Evolutionary conservation across 192 early-diverging fungal genomes (phyloP).

Genomic region (Allomyces javanicus): DNA sequence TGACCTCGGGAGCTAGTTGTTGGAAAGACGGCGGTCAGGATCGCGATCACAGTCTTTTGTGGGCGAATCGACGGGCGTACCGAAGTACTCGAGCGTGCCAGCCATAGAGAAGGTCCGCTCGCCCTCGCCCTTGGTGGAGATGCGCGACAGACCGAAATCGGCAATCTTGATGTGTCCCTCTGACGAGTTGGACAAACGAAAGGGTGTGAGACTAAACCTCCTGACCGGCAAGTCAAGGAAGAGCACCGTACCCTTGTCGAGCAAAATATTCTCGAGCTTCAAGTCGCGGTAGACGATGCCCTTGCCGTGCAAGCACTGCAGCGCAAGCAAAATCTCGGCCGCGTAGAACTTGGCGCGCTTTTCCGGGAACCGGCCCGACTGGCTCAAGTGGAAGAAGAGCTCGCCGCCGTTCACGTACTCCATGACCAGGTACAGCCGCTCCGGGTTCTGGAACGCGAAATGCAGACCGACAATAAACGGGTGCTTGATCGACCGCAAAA

Average conservation of each 20-base stretch:
- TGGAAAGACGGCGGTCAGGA: neutral
- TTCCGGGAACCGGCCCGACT: conserved; percentile 21
- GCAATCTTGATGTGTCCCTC: conserved; percentile 31
- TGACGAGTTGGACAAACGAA: too few species aligned
- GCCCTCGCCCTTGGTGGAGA: conserved; percentile 5
- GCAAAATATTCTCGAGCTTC: conserved; percentile 48
- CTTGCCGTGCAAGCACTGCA: conserved; percentile 32
- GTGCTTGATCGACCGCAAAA: conserved; percentile 66
- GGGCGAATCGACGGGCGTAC: neutral
- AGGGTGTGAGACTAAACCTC: too few species aligned
- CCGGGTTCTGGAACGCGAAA: conserved; percentile 81
- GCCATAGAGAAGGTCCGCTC: conserved; percentile 10
- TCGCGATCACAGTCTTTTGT: too few species aligned
- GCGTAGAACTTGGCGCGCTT: conserved; percentile 31
- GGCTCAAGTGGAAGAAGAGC: conserved; percentile 66
- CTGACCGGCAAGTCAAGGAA: too few species aligned
- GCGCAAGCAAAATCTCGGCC: conserved; percentile 24
- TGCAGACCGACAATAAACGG: conserved; percentile 83
- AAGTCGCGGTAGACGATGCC: conserved; percentile 46
- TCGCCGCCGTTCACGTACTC: conserved; percentile 83
- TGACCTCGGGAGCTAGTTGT: conserved; percentile 24
- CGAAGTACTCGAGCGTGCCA: conserved; percentile 30
- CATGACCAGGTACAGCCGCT: conserved; percentile 71
- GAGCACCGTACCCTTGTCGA: conserved; percentile 13
- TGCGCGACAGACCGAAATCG: conserved; percentile 22